Percentiles rank a stretch among this genome's conserved stretches.
These are phyloP conservation scores for Morella rubra DNA, from an alignment of 306 rosid species.

Conservation along the genomic window DNA sequence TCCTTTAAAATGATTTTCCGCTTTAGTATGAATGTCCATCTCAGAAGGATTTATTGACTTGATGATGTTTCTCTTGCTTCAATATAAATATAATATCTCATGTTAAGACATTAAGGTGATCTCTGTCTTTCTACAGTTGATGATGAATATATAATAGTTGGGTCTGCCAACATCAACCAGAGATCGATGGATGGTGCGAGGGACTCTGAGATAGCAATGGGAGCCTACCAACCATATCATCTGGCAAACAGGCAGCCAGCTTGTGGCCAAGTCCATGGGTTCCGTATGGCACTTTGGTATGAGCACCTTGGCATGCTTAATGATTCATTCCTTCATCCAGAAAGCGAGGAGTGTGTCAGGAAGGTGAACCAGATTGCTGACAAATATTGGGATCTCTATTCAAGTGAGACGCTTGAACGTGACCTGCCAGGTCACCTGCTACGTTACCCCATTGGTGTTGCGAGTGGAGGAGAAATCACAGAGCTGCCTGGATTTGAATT, in stretches of 20 bases:
- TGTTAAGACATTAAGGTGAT: background rate
- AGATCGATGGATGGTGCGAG: slow-evolving; percentile 78
- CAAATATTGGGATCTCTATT: slow-evolving; percentile 66
- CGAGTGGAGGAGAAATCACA: slow-evolving; percentile 49
- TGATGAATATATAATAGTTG: slow-evolving; percentile 69
- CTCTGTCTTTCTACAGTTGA: slow-evolving; percentile 46
- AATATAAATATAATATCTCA: background rate
- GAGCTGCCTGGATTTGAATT: slow-evolving; percentile 57
- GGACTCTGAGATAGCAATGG: slow-evolving; percentile 79
- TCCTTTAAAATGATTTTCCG: background rate
- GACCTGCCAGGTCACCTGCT: slow-evolving; percentile 79
- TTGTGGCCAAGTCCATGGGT: slow-evolving; percentile 66
- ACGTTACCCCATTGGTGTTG: slow-evolving; percentile 54
- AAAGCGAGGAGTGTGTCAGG: slow-evolving; percentile 47
- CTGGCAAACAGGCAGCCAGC: slow-evolving; percentile 55
- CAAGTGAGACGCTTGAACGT: slow-evolving; percentile 52
- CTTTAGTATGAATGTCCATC: background rate
- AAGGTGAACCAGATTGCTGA: slow-evolving; percentile 69
- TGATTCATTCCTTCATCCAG: slow-evolving; percentile 46
- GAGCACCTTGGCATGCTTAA: slow-evolving; percentile 76
- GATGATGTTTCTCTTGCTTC: background rate
- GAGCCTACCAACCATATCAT: slow-evolving; percentile 64
- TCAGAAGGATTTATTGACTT: background rate
- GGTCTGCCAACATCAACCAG: slow-evolving; percentile 82
- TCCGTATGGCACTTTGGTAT: slow-evolving; percentile 70